Evolutionary conservation across 495 filamentous ascomycete species (phyloP).

Genomic region (Penicillium desertorum): DNA sequence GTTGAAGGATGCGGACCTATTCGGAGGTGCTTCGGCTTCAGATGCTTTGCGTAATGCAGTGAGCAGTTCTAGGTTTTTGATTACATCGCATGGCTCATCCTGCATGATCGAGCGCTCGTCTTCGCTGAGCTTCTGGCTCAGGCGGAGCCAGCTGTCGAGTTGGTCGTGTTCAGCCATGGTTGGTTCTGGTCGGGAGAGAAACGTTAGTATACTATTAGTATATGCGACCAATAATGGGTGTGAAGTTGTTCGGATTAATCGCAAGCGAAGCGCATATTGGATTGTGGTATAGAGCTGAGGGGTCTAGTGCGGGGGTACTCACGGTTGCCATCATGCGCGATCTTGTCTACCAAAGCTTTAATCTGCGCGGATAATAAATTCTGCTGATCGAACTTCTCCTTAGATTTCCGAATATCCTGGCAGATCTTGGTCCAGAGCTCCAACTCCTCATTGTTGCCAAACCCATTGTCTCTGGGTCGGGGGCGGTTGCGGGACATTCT

Average conservation of each 20-base stretch:
- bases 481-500: constrained; percentile 50
- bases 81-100: constrained; percentile 58
- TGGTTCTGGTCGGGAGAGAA: constrained; percentile 32
- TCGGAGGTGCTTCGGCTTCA: constrained; percentile 56
- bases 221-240: neutral
- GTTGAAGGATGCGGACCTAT: constrained; percentile 43
- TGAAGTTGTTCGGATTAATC: neutral
- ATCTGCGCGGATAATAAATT: constrained; percentile 52
- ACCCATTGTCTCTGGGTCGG: constrained; percentile 48
- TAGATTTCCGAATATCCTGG: constrained; percentile 56
- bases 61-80: constrained; percentile 60
- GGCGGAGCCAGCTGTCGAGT: constrained; percentile 59
- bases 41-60: constrained; percentile 58
- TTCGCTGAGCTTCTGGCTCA: constrained; percentile 62
- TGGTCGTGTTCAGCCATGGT: constrained; percentile 45
- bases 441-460: constrained; percentile 59
- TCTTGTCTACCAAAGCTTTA: constrained; percentile 51
- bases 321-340: constrained; percentile 47
- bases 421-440: constrained; percentile 64
- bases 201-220: constrained; percentile 12
- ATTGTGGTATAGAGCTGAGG: constrained; percentile 8
- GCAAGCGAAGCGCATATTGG: neutral
- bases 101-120: constrained; percentile 59
- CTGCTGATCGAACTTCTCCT: constrained; percentile 61
- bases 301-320: constrained; percentile 26